Base-by-base conservation (phyloP, 2,329 filamentous ascomycete genomes). In the Piedraia hortae region DNA sequence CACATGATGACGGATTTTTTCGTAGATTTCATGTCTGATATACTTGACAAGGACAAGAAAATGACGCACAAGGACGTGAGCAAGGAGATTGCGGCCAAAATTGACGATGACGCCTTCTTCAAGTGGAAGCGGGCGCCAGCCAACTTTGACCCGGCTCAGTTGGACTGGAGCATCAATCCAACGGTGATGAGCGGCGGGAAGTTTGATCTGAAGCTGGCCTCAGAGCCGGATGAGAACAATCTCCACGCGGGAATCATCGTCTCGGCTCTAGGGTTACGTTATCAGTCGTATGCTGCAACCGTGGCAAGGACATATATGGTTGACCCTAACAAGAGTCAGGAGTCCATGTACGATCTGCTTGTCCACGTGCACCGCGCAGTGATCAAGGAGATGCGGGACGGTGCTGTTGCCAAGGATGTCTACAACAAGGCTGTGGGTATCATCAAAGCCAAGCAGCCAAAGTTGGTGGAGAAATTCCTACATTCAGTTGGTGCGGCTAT, bases 1-100 rank as follows among this genome's bases (percentile, higher is more conserved):
- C 80, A 78, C 26, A 55, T 93, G 28, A 88, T 93, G 68, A 77
- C 77, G 22, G 77, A 82, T 27, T 97, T 85, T 47, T 93, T 93
- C 44, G 68, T 97, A 32, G 85, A 97, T 41, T 80, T 91, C 44
- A 93, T 97, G 80, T 90, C 82, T 22, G 71, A 73, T 35, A 71
- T 93, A 23, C 63, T 97, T 28, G 85, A 97, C 40, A 71, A 80
- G 34, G 88, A 93, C 46, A 91, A 90, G 55, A 90, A 90, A 43
- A 77, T 93, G 41, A 85, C 78, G 31, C 85, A 97, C 48, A 74
- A 69, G 32, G 59, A 60, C 2, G 59, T 97, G 5, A 67, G 74
- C n/a, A 66, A 75, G 37, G 85, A 80, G 46, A 71, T 97, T 14
- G 67, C 82, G 34, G 63, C 66, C 38, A 91, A 91, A 50, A 68